A percentile compares a stretch with the other conserved stretches of the same genome.
Evolutionary conservation across 2,329 filamentous ascomycete species (phyloP).

Genomic region (Dryadomyces quercivorus): DNA sequence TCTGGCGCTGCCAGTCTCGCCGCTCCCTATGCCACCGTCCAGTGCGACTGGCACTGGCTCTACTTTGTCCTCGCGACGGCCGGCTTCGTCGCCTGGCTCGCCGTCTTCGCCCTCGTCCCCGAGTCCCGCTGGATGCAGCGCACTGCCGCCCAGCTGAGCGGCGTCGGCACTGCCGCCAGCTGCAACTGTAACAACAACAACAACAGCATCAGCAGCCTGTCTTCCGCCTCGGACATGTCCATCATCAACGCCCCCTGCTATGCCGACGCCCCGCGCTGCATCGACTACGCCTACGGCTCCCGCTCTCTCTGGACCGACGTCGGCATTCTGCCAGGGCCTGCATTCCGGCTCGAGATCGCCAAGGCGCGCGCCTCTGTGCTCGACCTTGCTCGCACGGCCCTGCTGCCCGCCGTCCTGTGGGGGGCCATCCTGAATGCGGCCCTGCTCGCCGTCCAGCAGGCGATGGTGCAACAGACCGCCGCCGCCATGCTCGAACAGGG

Average conservation of each 20-base stretch:
- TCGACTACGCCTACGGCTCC: constrained; percentile 16
- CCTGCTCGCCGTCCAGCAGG: constrained; percentile 17
- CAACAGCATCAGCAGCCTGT: background rate
- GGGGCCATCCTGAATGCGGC: constrained; percentile 18
- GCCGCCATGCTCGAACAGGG: constrained; percentile 17
- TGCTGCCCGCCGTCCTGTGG: constrained; percentile 23
- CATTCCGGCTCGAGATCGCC: constrained; percentile 14
- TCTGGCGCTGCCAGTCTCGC: constrained; percentile 18
- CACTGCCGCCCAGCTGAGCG: constrained; percentile 16
- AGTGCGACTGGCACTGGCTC: constrained; percentile 22
- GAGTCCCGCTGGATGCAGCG: constrained; percentile 21
- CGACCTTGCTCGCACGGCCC: constrained; percentile 19
- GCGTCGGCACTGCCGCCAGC: background rate
- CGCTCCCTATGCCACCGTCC: constrained; percentile 18
- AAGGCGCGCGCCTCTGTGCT: constrained; percentile 15
- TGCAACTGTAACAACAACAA: background rate
- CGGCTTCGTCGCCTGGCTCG: constrained; percentile 21
- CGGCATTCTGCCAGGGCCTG: constrained; percentile 13
- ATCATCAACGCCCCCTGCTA: background rate
- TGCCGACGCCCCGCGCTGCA: constrained; percentile 5
- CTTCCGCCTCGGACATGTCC: background rate
- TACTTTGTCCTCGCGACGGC: constrained; percentile 21
- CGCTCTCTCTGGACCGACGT: constrained; percentile 20
- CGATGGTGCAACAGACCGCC: constrained; percentile 15
- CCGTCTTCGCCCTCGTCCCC: constrained; percentile 20